phyloP scores from a whole-genome alignment of 1,284 basidiomycete genomes.

The Schizophyllum commune region DNA sequence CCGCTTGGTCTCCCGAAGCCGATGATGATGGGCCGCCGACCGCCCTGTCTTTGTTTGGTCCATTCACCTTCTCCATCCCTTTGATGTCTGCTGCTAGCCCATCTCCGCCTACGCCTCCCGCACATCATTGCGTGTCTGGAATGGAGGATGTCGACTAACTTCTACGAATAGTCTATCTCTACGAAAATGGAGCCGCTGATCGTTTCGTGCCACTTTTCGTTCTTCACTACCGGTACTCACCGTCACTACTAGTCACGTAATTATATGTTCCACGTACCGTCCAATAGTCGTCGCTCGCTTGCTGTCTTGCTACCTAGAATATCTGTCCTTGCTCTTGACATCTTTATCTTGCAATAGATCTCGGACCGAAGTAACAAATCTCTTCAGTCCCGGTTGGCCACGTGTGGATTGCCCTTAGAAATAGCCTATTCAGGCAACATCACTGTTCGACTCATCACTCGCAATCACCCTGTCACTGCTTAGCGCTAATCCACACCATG shows the following conservation, averaged over 20 bases:
- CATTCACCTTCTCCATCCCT: constrained; percentile 4
- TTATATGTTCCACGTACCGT: no score
- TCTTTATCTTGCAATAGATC: no score
- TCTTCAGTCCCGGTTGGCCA: no score
- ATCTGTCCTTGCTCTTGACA: no score
- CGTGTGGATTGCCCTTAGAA: neutral
- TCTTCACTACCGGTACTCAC: no score
- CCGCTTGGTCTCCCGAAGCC: no score
- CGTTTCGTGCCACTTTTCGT: no score
- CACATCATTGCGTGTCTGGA: constrained; percentile 12
- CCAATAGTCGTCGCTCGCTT: no score
- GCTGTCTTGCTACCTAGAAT: no score
- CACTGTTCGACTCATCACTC: neutral
- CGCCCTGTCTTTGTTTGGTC: neutral
- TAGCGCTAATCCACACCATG: neutral
- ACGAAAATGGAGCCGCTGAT: neutral
- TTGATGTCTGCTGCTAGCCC: neutral
- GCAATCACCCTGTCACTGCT: neutral
- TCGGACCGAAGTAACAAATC: no score
- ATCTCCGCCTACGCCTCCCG: constrained; percentile 3
- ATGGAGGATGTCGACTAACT: constrained; percentile 23
- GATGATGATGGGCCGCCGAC: no score
- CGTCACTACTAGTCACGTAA: no score
- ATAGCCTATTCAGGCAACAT: neutral
- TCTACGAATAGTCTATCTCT: neutral